A percentile compares a stretch with the other conserved stretches of the same genome.
Conservation (phyloP, 495 filamentous ascomycete genomes). For the Penicillium riverlandense region DNA sequence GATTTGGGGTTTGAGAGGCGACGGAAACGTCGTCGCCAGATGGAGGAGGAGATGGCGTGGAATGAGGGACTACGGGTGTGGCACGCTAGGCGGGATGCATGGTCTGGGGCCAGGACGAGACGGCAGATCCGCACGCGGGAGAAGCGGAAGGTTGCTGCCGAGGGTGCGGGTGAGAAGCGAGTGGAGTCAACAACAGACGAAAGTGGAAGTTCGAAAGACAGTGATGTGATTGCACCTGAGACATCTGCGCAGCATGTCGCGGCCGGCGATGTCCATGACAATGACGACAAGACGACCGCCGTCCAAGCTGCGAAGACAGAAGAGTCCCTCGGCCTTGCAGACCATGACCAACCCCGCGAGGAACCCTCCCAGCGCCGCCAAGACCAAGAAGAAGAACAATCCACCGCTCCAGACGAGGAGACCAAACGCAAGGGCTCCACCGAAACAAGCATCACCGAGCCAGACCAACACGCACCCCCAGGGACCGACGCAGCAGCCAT, state of each 20-base stretch:
- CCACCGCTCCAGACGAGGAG: conserved; percentile 16
- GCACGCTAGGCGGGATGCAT: conserved; percentile 67
- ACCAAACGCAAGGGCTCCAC: conserved; percentile 19
- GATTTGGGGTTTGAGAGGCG: conserved; percentile 41
- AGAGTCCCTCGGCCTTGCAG: conserved; percentile 16
- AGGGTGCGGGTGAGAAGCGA: background rate
- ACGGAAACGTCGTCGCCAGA: conserved; percentile 47
- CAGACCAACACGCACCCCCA: conserved; percentile 9
- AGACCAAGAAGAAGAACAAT: conserved; percentile 17
- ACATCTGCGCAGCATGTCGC: background rate
- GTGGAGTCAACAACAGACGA: no score
- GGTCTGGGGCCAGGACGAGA: conserved; percentile 65
- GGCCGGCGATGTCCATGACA: background rate
- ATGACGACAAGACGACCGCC: conserved; percentile 4
- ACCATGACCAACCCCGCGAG: conserved; percentile 11
- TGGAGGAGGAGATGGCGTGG: conserved; percentile 73
- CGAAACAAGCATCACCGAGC: conserved; percentile 27
- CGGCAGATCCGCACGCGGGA: conserved; percentile 18
- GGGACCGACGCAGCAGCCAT: conserved; percentile 12
- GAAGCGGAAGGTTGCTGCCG: conserved; percentile 2
- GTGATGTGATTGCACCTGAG: conserved; percentile 3
- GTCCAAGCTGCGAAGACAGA: conserved; percentile 25
- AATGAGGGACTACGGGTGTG: conserved; percentile 76
- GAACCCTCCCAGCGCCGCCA: conserved; percentile 5
- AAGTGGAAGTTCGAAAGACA: background rate